Evolutionary conservation across 2,329 filamentous ascomycete genomes (phyloP).

Genomic region (Neopestalotiopsis rosae): DNA sequence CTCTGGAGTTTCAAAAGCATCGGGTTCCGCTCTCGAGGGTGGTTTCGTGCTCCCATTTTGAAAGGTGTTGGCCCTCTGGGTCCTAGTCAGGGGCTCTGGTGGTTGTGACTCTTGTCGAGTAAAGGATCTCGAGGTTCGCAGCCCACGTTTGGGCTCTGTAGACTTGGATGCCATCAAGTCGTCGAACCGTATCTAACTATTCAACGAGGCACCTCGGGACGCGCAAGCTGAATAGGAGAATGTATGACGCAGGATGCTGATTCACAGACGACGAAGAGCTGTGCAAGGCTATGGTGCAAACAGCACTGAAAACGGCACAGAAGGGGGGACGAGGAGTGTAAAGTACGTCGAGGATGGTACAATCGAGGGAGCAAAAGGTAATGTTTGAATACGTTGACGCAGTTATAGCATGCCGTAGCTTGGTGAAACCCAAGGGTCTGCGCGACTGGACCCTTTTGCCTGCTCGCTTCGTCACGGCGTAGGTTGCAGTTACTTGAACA

Average conservation of each 20-base stretch:
- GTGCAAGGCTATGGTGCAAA: not conserved
- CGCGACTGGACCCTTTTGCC: not conserved
- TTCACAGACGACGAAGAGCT: not conserved
- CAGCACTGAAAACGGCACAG: not conserved
- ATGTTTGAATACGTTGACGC: not conserved
- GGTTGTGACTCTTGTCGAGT: slow-evolving; percentile 31
- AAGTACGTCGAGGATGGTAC: not conserved
- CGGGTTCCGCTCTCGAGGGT: slow-evolving; percentile 34
- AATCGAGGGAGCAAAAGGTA: not conserved
- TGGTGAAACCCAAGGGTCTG: not conserved
- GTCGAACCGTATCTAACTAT: slow-evolving; percentile 17
- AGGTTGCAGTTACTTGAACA: not conserved
- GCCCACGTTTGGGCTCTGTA: slow-evolving; percentile 31
- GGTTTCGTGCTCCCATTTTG: slow-evolving; percentile 42
- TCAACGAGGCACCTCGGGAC: slow-evolving; percentile 30
- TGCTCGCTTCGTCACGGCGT: not conserved
- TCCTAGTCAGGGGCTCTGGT: slow-evolving; percentile 37
- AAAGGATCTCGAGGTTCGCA: slow-evolving; percentile 34
- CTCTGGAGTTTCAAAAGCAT: slow-evolving; percentile 56
- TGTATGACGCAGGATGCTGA: not conserved
- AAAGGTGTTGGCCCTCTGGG: slow-evolving; percentile 54
- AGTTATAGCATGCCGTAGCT: slow-evolving; percentile 1
- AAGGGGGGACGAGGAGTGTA: not conserved
- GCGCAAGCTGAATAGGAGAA: not conserved
- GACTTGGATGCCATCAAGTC: slow-evolving; percentile 24